Evolutionary conservation across 345 rosid species (phyloP), one percentile per base, ranked within the genome.

Genomic region (Acer saccharum): DNA sequence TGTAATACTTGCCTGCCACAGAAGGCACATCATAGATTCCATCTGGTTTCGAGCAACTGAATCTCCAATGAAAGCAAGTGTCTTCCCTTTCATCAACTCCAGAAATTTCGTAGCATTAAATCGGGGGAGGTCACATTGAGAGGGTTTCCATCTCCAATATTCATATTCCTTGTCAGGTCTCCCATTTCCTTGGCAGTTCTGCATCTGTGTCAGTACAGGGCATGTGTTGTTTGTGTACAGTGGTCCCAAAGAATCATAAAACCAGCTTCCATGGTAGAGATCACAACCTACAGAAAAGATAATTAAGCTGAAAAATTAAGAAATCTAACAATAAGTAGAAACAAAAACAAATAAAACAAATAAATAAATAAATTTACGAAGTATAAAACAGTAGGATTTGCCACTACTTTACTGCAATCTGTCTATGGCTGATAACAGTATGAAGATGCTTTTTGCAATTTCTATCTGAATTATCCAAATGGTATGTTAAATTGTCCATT

Each of bases 101-200:
- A 97, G 91, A 84, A 97, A 91, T 79, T 94, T 92, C 78, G 81
- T 89, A 75, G 88, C 92, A 81, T 97, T 93, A 84, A 97, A 94
- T 60, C 98, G 92, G 7, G 98, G 98, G 80, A 97, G 97, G 27
- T 93, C 88, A 83, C 99, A 97, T 65, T 87, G 86, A 70, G 83
- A 82, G 25, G 99, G 99, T 71, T 87, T 94, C 99, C 98, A 97
- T 69, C 97, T 90, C 97, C 97, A 97, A 86, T 86, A 90, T 85
- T 97, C 98, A 57, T 97, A 92, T 79, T 90, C 94, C 74, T 82
- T 90, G 81, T 97, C 99, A 44, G 97, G 94, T 81, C 99, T 89
- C 74, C 98, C 99, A 76, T 97, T 97, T 11, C 98, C 99, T 84
- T 90, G 99, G 87, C 99, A 97, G 86, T 97, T 97, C 88, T 93